Evolutionary conservation across 345 rosid species (phyloP).

Genomic region (Tarenaya hassleriana): DNA sequence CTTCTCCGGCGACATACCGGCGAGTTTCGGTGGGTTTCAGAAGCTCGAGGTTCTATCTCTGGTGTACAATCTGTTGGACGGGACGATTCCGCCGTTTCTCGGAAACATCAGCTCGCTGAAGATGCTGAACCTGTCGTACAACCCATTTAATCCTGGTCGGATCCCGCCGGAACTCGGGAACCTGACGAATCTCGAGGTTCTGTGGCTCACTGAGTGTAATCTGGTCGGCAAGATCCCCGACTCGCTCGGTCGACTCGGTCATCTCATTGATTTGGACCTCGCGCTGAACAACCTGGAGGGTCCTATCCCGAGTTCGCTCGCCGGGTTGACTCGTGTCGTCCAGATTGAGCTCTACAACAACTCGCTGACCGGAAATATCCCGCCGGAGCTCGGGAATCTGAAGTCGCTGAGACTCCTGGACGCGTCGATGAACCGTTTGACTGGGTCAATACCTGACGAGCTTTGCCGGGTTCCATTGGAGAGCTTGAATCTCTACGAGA

Average conservation of each 20-base stretch:
- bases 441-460: slow-evolving; percentile 66
- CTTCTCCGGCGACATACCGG: slow-evolving; percentile 60
- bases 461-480: slow-evolving; percentile 42
- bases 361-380: slow-evolving; percentile 54
- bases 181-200: slow-evolving; percentile 52
- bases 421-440: slow-evolving; percentile 52
- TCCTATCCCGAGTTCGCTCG: slow-evolving; percentile 51
- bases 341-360: slow-evolving; percentile 78
- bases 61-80: too few species aligned
- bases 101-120: slow-evolving; percentile 48
- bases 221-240: slow-evolving; percentile 67
- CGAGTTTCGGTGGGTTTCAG: slow-evolving; percentile 44
- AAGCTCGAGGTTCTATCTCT: slow-evolving; percentile 59
- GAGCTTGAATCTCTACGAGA: slow-evolving; percentile 45
- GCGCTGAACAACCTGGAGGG: slow-evolving; percentile 53
- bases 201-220: slow-evolving; percentile 66
- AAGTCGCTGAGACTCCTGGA: slow-evolving; percentile 46
- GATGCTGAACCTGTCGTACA: slow-evolving; percentile 74
- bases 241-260: slow-evolving; percentile 45
- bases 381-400: slow-evolving; percentile 53
- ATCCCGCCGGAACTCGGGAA: slow-evolving; percentile 53
- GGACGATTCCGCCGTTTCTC: too few species aligned
- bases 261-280: slow-evolving; percentile 59
- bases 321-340: slow-evolving; percentile 37
- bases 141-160: slow-evolving; percentile 38